Evolutionary conservation across 2,329 filamentous ascomycete species (phyloP).

Genomic region (Nannizzia gypsea): DNA sequence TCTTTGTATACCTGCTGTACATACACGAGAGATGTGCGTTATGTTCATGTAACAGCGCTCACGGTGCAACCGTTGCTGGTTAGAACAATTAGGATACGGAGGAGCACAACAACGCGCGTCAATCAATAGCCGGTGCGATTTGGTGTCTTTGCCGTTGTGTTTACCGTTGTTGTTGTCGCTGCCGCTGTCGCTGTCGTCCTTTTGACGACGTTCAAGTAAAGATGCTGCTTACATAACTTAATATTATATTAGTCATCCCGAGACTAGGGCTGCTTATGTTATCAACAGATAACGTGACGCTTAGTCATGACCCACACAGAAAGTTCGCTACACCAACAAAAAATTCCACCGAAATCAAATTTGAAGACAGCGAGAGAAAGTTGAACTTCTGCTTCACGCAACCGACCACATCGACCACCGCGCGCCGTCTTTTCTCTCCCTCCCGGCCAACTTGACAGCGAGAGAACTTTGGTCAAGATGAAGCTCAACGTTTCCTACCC

Average conservation of each 20-base stretch:
- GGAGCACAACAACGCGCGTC: not conserved
- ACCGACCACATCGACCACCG: slow-evolving; percentile 23
- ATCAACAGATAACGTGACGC: not conserved
- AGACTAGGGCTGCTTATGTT: slow-evolving; percentile 16
- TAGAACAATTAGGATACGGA: not conserved
- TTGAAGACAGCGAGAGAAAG: slow-evolving; percentile 14
- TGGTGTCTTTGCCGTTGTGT: too few relatives aligned
- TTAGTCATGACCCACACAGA: slow-evolving; percentile 29
- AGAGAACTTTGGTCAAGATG: slow-evolving; percentile 47
- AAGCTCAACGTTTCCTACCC: slow-evolving; percentile 78
- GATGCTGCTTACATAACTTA: not conserved
- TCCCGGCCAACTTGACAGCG: slow-evolving; percentile 38
- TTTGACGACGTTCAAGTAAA: not conserved
- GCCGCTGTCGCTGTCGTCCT: not conserved
- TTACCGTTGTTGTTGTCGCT: not conserved
- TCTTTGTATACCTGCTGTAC: not conserved
- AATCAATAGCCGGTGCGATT: too few relatives aligned
- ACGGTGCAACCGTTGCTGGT: not conserved
- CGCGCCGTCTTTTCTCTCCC: slow-evolving; percentile 31
- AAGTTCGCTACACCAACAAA: slow-evolving; percentile 32
- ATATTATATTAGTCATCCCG: not conserved
- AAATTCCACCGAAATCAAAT: slow-evolving; percentile 19
- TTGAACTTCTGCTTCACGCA: slow-evolving; percentile 8
- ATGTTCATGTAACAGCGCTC: not conserved
- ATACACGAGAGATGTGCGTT: not conserved